These are phyloP conservation scores for Neurospora intermedia DNA, from an alignment of 495 filamentous ascomycete genomes.

Conservation along the genomic window DNA sequence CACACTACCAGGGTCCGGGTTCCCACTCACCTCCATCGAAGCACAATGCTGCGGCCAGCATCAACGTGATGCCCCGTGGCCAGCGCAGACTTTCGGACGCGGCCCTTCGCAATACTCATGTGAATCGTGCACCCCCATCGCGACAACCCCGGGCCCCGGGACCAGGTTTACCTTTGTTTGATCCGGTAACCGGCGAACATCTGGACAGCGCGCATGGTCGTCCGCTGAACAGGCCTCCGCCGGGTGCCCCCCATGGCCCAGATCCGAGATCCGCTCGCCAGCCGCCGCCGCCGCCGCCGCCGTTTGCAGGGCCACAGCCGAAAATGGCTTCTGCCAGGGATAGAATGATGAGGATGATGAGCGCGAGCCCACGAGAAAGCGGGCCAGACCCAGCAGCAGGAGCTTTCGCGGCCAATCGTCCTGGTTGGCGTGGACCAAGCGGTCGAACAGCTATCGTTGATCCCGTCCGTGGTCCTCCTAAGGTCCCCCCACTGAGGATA, in stretches of 20 bases:
- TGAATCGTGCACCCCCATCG: conserved; percentile 14
- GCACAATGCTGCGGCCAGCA: conserved; percentile 25
- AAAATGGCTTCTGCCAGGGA: conserved; percentile 30
- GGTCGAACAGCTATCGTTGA: conserved; percentile 38
- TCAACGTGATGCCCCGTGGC: conserved; percentile 41
- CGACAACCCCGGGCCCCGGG: conserved; percentile 18
- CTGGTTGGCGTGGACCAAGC: conserved; percentile 44
- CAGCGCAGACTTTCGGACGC: conserved; percentile 33
- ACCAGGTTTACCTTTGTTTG: conserved; percentile 30
- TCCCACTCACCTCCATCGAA: conserved; percentile 6
- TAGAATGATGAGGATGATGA: conserved; percentile 34
- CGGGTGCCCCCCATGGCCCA: conserved; percentile 22
- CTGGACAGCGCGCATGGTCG: conserved; percentile 32
- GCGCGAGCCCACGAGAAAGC: conserved; percentile 14
- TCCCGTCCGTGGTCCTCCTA: conserved; percentile 33
- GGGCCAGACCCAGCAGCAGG: conserved; percentile 22
- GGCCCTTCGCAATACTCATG: conserved; percentile 23
- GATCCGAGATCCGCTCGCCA: conserved; percentile 23
- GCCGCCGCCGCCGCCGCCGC: conserved; percentile 15
- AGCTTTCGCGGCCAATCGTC: conserved; percentile 27
- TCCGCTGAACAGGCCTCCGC: conserved; percentile 34
- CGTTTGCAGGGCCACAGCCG: conserved; percentile 7
- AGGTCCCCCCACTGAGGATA: conserved; percentile 31
- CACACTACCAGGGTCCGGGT: background rate
- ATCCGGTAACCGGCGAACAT: conserved; percentile 40